Evolutionary conservation across 1,139 yeast species (phyloP), one percentile per base, ranked within the genome.

Genomic region (Komagataea norvegica): DNA sequence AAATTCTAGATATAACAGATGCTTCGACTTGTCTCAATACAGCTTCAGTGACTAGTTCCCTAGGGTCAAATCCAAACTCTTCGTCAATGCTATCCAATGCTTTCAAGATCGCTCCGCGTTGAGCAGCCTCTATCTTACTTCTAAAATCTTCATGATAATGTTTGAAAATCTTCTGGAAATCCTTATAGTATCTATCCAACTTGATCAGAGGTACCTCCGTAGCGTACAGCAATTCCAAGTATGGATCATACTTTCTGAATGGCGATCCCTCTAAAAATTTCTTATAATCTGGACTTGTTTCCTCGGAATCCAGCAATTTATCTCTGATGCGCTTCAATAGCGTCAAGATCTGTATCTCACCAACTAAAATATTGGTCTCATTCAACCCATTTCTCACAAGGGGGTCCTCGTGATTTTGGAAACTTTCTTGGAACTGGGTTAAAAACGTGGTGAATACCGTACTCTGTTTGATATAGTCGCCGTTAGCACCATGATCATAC

Each of bases 1-100:
- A 60, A 1, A 74, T 70, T 41, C 89, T 62, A 1, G 86, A 78
- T 31, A 67, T 60, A 0, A 79, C 63, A 0, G 80, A 78, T 29
- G 71, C 68, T 37, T 60, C 62, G 11, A 78, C 51, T 39, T 70
- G 61, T 25, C 54, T 59, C 1, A 48, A 26, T 6, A 46, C 35
- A 0, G 26, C 29, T 13, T 33, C 32, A 24, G 46, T 31, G 11
- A 54, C 44, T 24, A 48, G 36, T 5, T 25, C 27, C 48, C 57
- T 42, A 11, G 32, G 28, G 59, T 67, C 17, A 51, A 42, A 29
- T 52, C 35, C 51, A 21, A 48, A 44, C 3, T 34, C 46, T 17
- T 43, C 43, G 6, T 42, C 49, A 18, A 48, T 28, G 21, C 32
- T 20, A 3, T 40, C 37, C 21, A 49, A 42, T 13, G 53, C 39